Evolutionary conservation across 2,329 filamentous ascomycete species (phyloP).

Genomic region (Botrytis paeoniae): DNA sequence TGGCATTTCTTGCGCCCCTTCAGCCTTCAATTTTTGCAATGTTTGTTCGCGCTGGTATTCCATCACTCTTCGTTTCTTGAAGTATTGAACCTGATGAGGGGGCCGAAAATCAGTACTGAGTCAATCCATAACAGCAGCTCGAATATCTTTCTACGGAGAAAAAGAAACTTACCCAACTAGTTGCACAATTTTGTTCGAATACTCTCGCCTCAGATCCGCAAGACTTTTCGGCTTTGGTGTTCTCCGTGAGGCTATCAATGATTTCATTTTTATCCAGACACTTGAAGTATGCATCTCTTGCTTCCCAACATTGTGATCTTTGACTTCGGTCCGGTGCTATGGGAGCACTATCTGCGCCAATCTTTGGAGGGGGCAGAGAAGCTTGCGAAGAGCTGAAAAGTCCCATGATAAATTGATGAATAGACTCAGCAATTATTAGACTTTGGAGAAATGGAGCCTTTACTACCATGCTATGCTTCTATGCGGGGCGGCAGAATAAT

Average conservation of each 20-base stretch:
- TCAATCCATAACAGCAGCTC: background rate
- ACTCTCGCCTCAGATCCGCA: slow-evolving; percentile 59
- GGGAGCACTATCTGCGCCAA: slow-evolving; percentile 56
- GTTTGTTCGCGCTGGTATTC: slow-evolving; percentile 83
- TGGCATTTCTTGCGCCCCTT: slow-evolving; percentile 64
- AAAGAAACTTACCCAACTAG: slow-evolving; percentile 72
- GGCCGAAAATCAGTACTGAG: slow-evolving; percentile 23
- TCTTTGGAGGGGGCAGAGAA: slow-evolving; percentile 43
- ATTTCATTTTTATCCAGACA: slow-evolving; percentile 83
- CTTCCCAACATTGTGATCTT: slow-evolving; percentile 83
- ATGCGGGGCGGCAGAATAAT: slow-evolving; percentile 9
- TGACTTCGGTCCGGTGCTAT: slow-evolving; percentile 81
- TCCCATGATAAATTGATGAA: slow-evolving; percentile 45
- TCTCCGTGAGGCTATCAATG: slow-evolving; percentile 66
- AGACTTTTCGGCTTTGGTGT: slow-evolving; percentile 51
- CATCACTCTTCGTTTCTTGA: slow-evolving; percentile 94
- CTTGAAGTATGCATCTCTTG: slow-evolving; percentile 80
- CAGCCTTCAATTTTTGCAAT: slow-evolving; percentile 68
- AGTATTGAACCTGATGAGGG: slow-evolving; percentile 78
- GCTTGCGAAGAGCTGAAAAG: slow-evolving; percentile 42
- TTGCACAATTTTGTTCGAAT: slow-evolving; percentile 84
- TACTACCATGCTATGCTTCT: background rate
- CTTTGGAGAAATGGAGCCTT: background rate
- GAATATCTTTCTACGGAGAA: background rate
- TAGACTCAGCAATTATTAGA: background rate